Percentiles rank a stretch among this genome's conserved stretches.
Evolutionary conservation across 805 yeast species (phyloP).

Genomic region (Cephaloascus albidus): DNA sequence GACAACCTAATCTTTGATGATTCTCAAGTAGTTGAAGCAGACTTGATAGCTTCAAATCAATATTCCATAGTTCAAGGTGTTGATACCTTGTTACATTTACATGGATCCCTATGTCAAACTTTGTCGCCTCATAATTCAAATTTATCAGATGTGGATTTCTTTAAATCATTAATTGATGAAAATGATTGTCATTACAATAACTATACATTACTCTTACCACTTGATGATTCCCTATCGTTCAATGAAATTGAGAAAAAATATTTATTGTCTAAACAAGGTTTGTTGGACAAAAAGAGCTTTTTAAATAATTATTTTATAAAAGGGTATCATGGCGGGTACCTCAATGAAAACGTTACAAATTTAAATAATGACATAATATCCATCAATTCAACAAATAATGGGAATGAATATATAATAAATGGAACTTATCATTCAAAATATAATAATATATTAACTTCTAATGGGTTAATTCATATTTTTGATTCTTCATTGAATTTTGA

Average conservation of each 20-base stretch:
- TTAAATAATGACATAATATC: conserved; percentile 11
- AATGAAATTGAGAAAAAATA: conserved; percentile 37
- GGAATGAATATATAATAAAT: conserved; percentile 25
- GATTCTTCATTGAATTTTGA: conserved; percentile 14
- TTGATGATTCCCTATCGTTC: conserved; percentile 25
- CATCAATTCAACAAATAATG: conserved; percentile 15
- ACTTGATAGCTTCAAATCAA: conserved; percentile 51
- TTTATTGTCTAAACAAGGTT: conserved; percentile 19
- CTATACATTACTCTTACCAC: conserved; percentile 37
- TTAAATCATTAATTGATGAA: conserved; percentile 6
- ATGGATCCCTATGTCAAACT: conserved; percentile 24
- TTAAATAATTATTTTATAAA: conserved; percentile 23
- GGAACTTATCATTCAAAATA: conserved; percentile 16
- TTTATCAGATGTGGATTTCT: conserved; percentile 1
- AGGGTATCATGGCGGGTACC: conserved; percentile 37
- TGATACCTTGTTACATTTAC: conserved; percentile 29
- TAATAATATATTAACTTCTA: conserved; percentile 32
- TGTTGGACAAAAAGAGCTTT: conserved; percentile 13
- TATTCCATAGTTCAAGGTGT: conserved; percentile 62
- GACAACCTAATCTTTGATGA: conserved; percentile 23
- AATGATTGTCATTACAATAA: conserved; percentile 16
- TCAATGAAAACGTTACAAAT: conserved; percentile 10
- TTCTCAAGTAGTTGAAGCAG: conserved; percentile 45
- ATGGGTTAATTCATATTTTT: conserved; percentile 44
- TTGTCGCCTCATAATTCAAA: conserved; percentile 12